Evolutionary conservation across 441 rosid genomes (phyloP).

Genomic region (Geranium incanum): DNA sequence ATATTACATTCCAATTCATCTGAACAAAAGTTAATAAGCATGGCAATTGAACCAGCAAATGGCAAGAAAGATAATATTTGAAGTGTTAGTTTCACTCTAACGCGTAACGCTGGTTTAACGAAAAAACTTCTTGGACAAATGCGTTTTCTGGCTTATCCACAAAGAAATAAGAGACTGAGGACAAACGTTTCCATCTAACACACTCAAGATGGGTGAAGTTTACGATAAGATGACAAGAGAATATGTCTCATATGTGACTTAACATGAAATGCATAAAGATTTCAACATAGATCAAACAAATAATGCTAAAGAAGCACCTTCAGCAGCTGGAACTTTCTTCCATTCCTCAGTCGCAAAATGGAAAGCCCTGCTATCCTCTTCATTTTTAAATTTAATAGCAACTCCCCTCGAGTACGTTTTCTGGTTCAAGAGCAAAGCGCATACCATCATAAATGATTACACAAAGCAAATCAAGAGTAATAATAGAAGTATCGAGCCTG

Average conservation of each 20-base stretch:
- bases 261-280: background rate
- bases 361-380: conserved; percentile 66
- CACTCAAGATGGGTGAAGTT: background rate
- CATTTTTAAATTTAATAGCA: conserved; percentile 51
- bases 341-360: conserved; percentile 68
- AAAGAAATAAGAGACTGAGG: background rate
- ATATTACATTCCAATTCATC: background rate
- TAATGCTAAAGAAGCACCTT: conserved; percentile 41
- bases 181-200: background rate
- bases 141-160: background rate
- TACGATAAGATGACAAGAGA: background rate
- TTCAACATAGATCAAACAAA: conserved; percentile 17
- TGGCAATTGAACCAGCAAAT: background rate
- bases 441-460: conserved; percentile 16
- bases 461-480: conserved; percentile 10
- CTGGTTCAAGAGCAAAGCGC: conserved; percentile 46
- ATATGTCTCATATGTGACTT: background rate
- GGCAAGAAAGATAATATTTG: background rate
- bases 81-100: background rate
- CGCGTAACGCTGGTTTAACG: background rate
- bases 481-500: too few relatives aligned
- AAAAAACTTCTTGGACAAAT: background rate
- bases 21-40: background rate
- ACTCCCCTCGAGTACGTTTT: conserved; percentile 53
- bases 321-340: conserved; percentile 47